Conservation (phyloP, 2,329 filamentous ascomycete species). For the Xylariaceae sp. region DNA sequence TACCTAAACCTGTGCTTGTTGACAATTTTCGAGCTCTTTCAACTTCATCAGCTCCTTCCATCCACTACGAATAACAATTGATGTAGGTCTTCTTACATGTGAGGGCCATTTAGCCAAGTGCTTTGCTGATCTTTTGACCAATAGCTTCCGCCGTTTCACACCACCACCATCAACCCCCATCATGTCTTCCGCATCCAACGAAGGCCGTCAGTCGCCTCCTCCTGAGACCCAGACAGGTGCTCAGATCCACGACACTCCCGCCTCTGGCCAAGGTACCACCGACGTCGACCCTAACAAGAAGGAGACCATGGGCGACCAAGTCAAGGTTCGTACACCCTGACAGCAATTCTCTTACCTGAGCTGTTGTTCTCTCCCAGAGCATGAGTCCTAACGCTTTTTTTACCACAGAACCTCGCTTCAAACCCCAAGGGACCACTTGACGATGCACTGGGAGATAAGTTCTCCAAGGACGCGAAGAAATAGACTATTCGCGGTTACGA, state of each 20-base stretch:
- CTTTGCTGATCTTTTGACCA: background rate
- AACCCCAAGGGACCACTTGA: conserved; percentile 66
- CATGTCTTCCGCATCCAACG: conserved; percentile 52
- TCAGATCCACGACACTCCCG: conserved; percentile 58
- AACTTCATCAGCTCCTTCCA: too few relatives aligned
- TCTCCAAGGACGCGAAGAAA: conserved; percentile 41
- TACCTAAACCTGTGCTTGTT: too few relatives aligned
- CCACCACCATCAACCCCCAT: conserved; percentile 29
- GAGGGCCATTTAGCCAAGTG: too few relatives aligned
- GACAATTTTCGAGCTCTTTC: too few relatives aligned
- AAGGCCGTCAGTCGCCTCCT: conserved; percentile 73
- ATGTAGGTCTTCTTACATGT: too few relatives aligned
- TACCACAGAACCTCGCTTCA: conserved; percentile 45
- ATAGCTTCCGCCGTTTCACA: background rate
- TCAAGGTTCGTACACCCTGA: conserved; percentile 34
- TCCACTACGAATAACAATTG: too few relatives aligned
- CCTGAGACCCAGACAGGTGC: conserved; percentile 63
- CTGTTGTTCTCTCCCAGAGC: too few relatives aligned
- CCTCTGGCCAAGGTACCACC: conserved; percentile 53
- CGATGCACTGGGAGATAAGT: conserved; percentile 56
- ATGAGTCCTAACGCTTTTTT: conserved; percentile 7
- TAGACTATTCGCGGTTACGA: background rate
- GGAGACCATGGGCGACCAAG: conserved; percentile 47
- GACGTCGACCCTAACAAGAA: conserved; percentile 51
- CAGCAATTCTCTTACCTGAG: background rate